phyloP scores from a whole-genome alignment of 1,139 yeast genomes.

The Candida buenavistaensis region DNA sequence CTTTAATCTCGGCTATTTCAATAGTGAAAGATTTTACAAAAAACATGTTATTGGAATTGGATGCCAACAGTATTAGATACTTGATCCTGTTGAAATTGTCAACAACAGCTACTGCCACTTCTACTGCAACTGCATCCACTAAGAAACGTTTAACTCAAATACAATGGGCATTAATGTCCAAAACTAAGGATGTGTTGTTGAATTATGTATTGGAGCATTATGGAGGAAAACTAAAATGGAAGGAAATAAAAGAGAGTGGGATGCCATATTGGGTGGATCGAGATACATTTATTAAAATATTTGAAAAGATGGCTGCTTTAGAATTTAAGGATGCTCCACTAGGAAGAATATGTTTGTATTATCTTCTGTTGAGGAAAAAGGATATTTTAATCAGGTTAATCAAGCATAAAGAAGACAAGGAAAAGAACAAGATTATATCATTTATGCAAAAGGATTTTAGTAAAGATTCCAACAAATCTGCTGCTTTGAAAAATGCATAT shows the following conservation, averaged over 20 bases:
- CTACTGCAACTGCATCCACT: background rate
- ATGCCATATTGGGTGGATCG: constrained; percentile 71
- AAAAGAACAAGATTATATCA: constrained; percentile 76
- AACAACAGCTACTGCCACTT: constrained; percentile 4
- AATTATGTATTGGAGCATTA: constrained; percentile 52
- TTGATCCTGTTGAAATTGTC: constrained; percentile 72
- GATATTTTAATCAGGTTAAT: constrained; percentile 78
- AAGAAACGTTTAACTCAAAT: constrained; percentile 33
- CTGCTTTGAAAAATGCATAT: constrained; percentile 91
- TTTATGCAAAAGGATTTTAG: constrained; percentile 76
- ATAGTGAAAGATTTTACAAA: constrained; percentile 59
- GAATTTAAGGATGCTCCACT: constrained; percentile 76
- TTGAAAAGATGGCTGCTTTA: constrained; percentile 71
- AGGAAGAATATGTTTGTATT: constrained; percentile 67
- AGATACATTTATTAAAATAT: constrained; percentile 44
- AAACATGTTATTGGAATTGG: constrained; percentile 48
- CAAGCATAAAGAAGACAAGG: constrained; percentile 78
- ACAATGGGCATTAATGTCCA: constrained; percentile 85
- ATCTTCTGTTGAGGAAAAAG: constrained; percentile 75
- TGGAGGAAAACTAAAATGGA: constrained; percentile 56
- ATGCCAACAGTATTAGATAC: constrained; percentile 71
- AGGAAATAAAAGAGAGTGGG: constrained; percentile 58
- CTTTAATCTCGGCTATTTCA: constrained; percentile 68
- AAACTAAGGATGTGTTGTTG: constrained; percentile 67
- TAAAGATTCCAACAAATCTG: constrained; percentile 75